Base-by-base conservation (phyloP, 805 yeast species). In the Hanseniaspora lindneri region DNA sequence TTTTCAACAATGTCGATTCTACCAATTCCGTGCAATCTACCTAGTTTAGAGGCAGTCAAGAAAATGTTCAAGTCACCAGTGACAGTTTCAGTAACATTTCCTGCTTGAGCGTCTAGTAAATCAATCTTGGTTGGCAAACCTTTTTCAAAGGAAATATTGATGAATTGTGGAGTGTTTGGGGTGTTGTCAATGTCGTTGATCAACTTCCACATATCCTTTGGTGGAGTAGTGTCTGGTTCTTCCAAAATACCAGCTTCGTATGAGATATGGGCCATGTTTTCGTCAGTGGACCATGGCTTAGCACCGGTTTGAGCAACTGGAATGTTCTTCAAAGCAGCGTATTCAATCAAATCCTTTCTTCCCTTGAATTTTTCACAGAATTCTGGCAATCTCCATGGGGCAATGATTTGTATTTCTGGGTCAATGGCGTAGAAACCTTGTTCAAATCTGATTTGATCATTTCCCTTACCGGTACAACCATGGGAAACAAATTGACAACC, bases 391-490 rank as follows among this genome's bases (percentile, higher is more conserved):
- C 99, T 85, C 99, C 99, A 92, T 66, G 99, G 99, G 39, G 98
- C 96, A 70, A 92, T 89, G 58, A 86, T 95, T 64, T 76, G 73
- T 58, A 92, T 95, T 63, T 88, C 97, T 37, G 99, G 98, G 72
- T 92, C 88, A 67, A 92, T 77, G 32, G 97, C 99, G 68, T 92
- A 92, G 76, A 92, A 92, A 8, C 94, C 81, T 53, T 92, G 74
- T 72, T 92, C 99, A 66, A 92, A 92, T 71, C 99, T 83, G 56
- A 92, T 96, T 73, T 92, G 98, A 69, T 92, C 99, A 66, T 92
- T 92, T 72, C 99, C 99, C 74, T 92, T 92, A 72, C 99, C 99
- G 57, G 99, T 92, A 73, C 98, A 92, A 55, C 99, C 99, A 68
- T 92, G 99, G 42, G 95, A 79, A 43, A 92, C 98, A 47, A 97